phyloP scores from a whole-genome alignment of 2,329 filamentous ascomycete species.

The Cladosporium sp. region DNA sequence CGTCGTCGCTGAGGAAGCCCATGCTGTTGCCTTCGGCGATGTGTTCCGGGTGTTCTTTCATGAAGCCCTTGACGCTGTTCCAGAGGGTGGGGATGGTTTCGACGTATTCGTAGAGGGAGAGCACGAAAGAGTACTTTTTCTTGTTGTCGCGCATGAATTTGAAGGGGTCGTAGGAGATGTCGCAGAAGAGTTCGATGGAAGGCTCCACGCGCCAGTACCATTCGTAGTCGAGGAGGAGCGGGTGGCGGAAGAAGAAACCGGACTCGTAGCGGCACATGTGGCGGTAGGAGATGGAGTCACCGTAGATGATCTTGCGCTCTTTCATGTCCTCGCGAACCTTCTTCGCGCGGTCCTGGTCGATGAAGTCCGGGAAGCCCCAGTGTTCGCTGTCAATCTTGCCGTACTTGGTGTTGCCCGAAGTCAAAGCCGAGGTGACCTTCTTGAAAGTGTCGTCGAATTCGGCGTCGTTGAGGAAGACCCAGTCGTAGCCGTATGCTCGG shows the following conservation, averaged over 20 bases:
- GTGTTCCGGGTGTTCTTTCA: conserved; percentile 83
- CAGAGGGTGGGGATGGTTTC: conserved; percentile 95
- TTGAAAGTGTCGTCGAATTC: conserved; percentile 93
- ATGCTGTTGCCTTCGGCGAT: conserved; percentile 79
- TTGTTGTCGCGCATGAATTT: conserved; percentile 91
- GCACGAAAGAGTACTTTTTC: conserved; percentile 97
- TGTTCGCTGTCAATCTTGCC: conserved; percentile 85
- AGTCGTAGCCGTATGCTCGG: conserved; percentile 92
- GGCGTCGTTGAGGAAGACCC: conserved; percentile 97
- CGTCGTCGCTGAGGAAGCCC: conserved; percentile 86
- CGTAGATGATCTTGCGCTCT: conserved; percentile 93
- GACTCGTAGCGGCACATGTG: conserved; percentile 99
- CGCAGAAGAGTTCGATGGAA: conserved; percentile 92
- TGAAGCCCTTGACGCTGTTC: conserved; percentile 94
- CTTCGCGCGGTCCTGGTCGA: conserved; percentile 88
- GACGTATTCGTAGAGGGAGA: conserved; percentile 93
- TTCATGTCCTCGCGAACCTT: conserved; percentile 93
- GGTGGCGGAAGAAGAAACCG: conserved; percentile 97
- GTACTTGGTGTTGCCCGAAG: conserved; percentile 90
- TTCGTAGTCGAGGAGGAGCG: conserved; percentile 90
- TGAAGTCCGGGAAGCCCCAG: conserved; percentile 95
- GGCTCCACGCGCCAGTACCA: conserved; percentile 99
- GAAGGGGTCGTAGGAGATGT: conserved; percentile 94
- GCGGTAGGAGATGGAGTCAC: conserved; percentile 91
- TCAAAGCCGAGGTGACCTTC: conserved; percentile 78